Percentiles rank a stretch among this genome's conserved stretches.
Conservation (phyloP, 352 stramenopile genomes). For the Pythium periplocum region DNA sequence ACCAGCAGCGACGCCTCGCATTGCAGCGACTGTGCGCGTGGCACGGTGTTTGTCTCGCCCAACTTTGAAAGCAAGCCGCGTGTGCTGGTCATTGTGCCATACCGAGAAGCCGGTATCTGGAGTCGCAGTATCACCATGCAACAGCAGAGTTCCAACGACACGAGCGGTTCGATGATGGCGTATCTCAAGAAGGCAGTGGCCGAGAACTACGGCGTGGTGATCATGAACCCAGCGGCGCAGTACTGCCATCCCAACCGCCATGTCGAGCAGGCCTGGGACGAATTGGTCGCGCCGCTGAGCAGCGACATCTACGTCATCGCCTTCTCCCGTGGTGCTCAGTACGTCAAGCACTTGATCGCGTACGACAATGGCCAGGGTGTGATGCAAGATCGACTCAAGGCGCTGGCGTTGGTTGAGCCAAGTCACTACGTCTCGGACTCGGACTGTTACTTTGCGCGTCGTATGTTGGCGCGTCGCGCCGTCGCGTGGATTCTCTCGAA, state of each 20-base stretch:
- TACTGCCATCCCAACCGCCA: slow-evolving; percentile 66
- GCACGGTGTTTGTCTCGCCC: slow-evolving; percentile 65
- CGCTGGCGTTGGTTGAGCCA: slow-evolving; percentile 71
- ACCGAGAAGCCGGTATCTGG: slow-evolving; percentile 83
- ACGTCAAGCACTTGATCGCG: slow-evolving; percentile 77
- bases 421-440: slow-evolving; percentile 73
- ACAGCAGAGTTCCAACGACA: slow-evolving; percentile 42
- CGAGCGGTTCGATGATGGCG: slow-evolving; percentile 70
- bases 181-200: slow-evolving; percentile 75
- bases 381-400: slow-evolving; percentile 78
- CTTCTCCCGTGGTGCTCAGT: slow-evolving; percentile 68
- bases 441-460: slow-evolving; percentile 72
- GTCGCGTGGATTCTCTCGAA: slow-evolving; percentile 71
- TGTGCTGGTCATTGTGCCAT: slow-evolving; percentile 79
- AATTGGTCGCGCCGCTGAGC: slow-evolving; percentile 54
- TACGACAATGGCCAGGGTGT: slow-evolving; percentile 74
- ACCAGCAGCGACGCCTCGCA: slow-evolving; percentile 21
- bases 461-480: slow-evolving; percentile 60
- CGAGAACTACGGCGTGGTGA: slow-evolving; percentile 81
- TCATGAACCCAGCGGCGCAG: slow-evolving; percentile 77
- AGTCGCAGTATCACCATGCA: slow-evolving; percentile 81
- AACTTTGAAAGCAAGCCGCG: slow-evolving; percentile 54
- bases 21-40: slow-evolving; percentile 55
- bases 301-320: slow-evolving; percentile 76
- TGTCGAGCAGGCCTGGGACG: slow-evolving; percentile 77